Evolutionary conservation across 2,329 filamentous ascomycete genomes (phyloP).

Genomic region (Arthrinium phaeospermum): DNA sequence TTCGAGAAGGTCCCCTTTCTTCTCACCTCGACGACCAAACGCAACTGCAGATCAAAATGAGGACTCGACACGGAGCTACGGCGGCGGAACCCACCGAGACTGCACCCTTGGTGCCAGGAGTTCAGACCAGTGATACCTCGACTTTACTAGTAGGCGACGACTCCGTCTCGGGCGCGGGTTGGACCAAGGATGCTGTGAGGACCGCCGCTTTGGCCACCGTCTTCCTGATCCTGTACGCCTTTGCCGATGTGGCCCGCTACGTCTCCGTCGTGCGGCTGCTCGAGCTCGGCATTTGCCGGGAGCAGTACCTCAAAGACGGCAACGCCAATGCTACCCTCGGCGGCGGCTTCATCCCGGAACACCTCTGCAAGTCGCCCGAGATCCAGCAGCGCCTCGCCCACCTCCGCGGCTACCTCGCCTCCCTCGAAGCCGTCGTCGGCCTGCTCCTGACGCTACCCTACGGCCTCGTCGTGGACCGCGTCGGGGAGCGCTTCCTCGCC

Average conservation of each 20-base stretch:
- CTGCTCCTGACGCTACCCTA: conserved; percentile 10
- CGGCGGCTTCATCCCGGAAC: conserved; percentile 13
- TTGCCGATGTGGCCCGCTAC: conserved; percentile 12
- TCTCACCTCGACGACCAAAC: neutral
- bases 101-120: neutral
- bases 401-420: conserved; percentile 14
- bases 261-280: conserved; percentile 7
- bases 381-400: conserved; percentile 11
- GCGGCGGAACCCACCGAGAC: neutral
- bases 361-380: conserved; percentile 16
- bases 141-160: neutral
- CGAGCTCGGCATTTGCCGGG: conserved; percentile 21
- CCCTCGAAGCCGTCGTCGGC: conserved; percentile 6
- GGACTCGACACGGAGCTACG: neutral
- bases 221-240: conserved; percentile 5
- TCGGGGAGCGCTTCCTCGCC: neutral
- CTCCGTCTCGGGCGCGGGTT: neutral
- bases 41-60: neutral
- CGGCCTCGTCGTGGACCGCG: neutral
- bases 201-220: neutral
- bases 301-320: neutral
- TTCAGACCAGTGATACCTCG: neutral
- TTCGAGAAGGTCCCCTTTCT: neutral
- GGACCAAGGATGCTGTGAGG: conserved; percentile 1
- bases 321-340: neutral